phyloP scores from a whole-genome alignment of 2,329 filamentous ascomycete genomes.

The Lasiodiplodia sp. region DNA sequence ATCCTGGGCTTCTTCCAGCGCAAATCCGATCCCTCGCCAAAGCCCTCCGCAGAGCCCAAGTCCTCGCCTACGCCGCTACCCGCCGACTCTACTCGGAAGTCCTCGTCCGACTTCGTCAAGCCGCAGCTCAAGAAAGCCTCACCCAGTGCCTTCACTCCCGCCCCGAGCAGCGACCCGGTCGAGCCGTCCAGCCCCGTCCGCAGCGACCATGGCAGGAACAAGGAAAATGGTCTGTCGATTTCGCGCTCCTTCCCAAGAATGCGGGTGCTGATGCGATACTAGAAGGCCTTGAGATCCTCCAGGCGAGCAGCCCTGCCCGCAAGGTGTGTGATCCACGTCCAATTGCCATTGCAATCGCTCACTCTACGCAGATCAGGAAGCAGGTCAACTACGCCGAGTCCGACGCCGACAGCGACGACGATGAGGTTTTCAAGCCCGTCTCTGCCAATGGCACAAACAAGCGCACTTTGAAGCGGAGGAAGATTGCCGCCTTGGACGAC shows the following conservation, averaged over 20 bases:
- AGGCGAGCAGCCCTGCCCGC: conserved; percentile 76
- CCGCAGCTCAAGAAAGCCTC: conserved; percentile 40
- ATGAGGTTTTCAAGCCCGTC: conserved; percentile 71
- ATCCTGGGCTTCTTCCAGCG: conserved; percentile 83
- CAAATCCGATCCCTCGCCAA: conserved; percentile 58
- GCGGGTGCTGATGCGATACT: conserved; percentile 50
- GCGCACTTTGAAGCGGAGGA: conserved; percentile 63
- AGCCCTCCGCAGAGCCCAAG: conserved; percentile 28
- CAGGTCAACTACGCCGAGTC: conserved; percentile 30
- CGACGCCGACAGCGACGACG: conserved; percentile 58
- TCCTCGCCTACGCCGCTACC: conserved; percentile 43
- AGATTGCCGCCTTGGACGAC: conserved; percentile 66
- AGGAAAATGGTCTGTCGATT: conserved; percentile 59
- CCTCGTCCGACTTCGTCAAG: background rate
- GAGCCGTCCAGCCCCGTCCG: conserved; percentile 74
- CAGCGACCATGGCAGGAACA: conserved; percentile 63
- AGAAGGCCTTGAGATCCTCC: conserved; percentile 53
- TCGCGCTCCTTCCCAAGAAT: conserved; percentile 39
- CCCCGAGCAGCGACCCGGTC: conserved; percentile 79
- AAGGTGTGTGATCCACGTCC: conserved; percentile 65
- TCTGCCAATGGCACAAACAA: conserved; percentile 53
- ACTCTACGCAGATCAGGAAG: conserved; percentile 54
- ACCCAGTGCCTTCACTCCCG: conserved; percentile 68
- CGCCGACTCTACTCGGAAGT: background rate
- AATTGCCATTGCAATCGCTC: conserved; percentile 21